Base-by-base conservation (phyloP, 1,284 basidiomycete genomes). In the Ganoderma lucidum region DNA sequence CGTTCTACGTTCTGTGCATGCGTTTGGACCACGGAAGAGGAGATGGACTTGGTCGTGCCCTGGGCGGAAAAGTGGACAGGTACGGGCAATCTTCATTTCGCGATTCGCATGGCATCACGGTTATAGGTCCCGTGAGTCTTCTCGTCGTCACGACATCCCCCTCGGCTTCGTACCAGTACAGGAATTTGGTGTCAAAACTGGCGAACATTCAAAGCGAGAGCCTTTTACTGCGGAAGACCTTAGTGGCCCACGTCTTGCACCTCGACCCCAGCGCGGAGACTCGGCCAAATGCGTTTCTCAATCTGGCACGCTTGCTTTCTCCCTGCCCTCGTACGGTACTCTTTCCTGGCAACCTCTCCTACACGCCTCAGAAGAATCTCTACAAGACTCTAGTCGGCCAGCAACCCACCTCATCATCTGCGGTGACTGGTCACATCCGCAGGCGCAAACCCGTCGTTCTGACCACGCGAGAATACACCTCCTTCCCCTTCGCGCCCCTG, bases 221-320 rank as follows among this genome's bases (percentile, higher is more conserved):
- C 32, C 66, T 80, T 42, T 75, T 75, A 63, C 71, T 80, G 30
- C 77, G 75, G 45, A 70, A 75, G n/a, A 72, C 75, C 23, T 75
- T 87, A 15, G 85, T 82, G 12, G 70, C 86, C 3, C 90, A 92
- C 75, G 66, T 90, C 23, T 71, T 91, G 17, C 83, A 86, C 70
- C 74, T 85, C 44, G 72, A 77, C n/a, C 78, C 82, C 9, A 67
- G 78, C 15, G 77, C 79, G 0, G 78, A 84, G 17, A 76, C 72
- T 32, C 84, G 85, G 17, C 83, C 86, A 30, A 91, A 91, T 71
- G 77, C 82, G 10, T 88, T 87, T 75, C 81, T 92, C 55, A 92
- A 92, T 76, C 73, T 91, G 30, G 90, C 90, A 3, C 83, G 90
- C 30, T 79, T 91, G 63, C 87, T 90, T 75, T 82, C 90, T 6